Percentiles rank a stretch among this genome's conserved stretches.
phyloP scores from a whole-genome alignment of 495 filamentous ascomycete species.

The Aspergillus leporis region DNA sequence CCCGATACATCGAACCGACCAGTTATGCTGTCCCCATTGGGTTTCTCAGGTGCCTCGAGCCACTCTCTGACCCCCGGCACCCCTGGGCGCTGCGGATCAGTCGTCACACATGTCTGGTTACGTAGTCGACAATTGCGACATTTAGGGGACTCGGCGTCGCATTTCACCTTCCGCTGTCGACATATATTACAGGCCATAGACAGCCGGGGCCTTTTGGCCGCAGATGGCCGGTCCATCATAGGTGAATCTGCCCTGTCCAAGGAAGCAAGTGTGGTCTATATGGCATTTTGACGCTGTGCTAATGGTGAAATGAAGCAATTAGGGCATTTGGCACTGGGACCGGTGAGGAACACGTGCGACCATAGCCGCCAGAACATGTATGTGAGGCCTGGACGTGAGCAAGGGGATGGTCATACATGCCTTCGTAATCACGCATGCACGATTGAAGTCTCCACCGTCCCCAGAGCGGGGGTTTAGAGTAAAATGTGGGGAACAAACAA shows the following conservation, averaged over 20 bases:
- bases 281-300: constrained; percentile 7
- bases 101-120: constrained; percentile 17
- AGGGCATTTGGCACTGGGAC: constrained; percentile 19
- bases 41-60: constrained; percentile 17
- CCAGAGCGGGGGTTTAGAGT: neutral
- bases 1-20: neutral
- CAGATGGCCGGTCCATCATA: constrained; percentile 14
- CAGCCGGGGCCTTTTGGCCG: constrained; percentile 15
- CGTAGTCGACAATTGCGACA: constrained; percentile 17
- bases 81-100: constrained; percentile 18
- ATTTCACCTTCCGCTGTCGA: constrained; percentile 21
- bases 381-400: neutral
- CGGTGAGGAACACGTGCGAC: neutral
- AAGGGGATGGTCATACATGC: neutral
- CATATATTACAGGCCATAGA: constrained; percentile 21
- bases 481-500: neutral
- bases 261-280: neutral
- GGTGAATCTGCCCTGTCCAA: neutral
- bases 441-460: neutral
- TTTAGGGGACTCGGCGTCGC: constrained; percentile 18
- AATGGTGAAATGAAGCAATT: constrained; percentile 36
- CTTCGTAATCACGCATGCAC: neutral
- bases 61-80: constrained; percentile 15
- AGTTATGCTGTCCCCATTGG: neutral
- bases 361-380: neutral